Evolutionary conservation across 2,329 filamentous ascomycete genomes (phyloP), one percentile per base, ranked within the genome.

Genomic region (Hortaea sp.): DNA sequence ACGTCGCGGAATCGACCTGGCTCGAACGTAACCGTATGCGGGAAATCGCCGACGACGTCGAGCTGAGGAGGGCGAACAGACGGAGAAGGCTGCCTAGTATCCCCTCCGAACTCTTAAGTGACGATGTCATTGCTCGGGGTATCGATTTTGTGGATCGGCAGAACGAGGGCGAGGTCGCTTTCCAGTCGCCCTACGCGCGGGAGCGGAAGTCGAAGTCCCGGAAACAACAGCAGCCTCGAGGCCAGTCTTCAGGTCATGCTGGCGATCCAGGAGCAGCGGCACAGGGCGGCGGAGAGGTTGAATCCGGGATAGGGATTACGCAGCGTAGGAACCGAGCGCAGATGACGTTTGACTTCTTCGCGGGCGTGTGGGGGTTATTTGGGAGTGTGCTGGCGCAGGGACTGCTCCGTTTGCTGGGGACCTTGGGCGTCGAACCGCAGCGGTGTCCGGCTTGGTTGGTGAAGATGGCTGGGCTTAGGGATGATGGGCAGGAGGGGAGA

Each of bases 11-110:
- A 32, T 82, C 82, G 67, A 95, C 92, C 0, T 98, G 92, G 90
- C 71, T 97, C 3, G 92, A 98, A 61, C 85, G 90, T 56, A 85
- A 94, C 54, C 78, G 89, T 5, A 73, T 90, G 7, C 76, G 81
- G 39, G 88, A 97, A 59, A 72, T 94, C 3, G 81, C 92, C 41
- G 61, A 63, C 27, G 66, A 68, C 4, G 62, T 63, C 13, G 63
- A 67, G 32, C 61, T 62, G 40, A 61, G 67, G 11, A 63, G 57
- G 20, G 9, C 9, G 32, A 20, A 20, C 20, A 20, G 20, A 20
- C 20, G 20, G 20, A 20, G 20, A 20, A 2, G 20, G 2, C 47
- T 63, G 7, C 59, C 63, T 32, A 48, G 60, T 7, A 60, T 73
- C 44, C 70, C 71, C 1, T 42, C 60, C 3, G 70, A 73, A 50